Evolutionary conservation across 306 rosid species (phyloP).

Genomic region (Parietaria judaica): DNA sequence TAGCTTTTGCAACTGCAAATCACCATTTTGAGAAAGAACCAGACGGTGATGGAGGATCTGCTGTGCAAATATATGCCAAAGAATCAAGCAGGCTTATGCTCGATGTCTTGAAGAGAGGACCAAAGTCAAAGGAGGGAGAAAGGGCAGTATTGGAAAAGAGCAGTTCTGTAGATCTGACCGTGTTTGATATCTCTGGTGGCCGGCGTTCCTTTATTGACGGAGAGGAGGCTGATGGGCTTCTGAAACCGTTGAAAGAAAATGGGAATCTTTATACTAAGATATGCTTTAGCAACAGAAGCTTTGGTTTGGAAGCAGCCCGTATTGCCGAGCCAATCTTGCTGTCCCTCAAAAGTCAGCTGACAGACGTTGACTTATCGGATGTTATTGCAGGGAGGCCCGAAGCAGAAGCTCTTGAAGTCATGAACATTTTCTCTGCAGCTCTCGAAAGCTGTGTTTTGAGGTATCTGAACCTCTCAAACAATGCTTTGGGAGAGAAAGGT

Average conservation of each 20-base stretch:
- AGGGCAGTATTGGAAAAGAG: conserved; percentile 25
- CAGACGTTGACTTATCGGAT: conserved; percentile 74
- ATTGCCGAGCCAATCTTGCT: conserved; percentile 58
- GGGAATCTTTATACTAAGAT: conserved; percentile 49
- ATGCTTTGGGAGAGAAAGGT: conserved; percentile 85
- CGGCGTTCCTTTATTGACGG: conserved; percentile 55
- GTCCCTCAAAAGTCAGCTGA: conserved; percentile 57
- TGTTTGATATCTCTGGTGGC: conserved; percentile 82
- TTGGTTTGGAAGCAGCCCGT: conserved; percentile 73
- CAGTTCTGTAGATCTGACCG: conserved; percentile 24
- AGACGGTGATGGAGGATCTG: conserved; percentile 76
- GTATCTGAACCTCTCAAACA: conserved; percentile 62
- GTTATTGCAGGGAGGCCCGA: conserved; percentile 79
- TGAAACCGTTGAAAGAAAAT: conserved; percentile 45
- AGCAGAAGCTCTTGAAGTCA: conserved; percentile 77
- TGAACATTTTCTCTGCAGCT: conserved; percentile 66
- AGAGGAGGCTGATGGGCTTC: conserved; percentile 62
- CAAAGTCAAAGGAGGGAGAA: conserved; percentile 42
- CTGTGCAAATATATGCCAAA: conserved; percentile 82
- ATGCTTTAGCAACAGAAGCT: conserved; percentile 77
- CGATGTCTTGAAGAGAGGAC: conserved; percentile 78
- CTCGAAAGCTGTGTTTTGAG: conserved; percentile 61
- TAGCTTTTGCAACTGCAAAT: conserved; percentile 54
- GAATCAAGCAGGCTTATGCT: conserved; percentile 86
- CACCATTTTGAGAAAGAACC: conserved; percentile 75